Evolutionary conservation across 768 basidiomycete species (phyloP).

Genomic region (Albatrellus ellisii): DNA sequence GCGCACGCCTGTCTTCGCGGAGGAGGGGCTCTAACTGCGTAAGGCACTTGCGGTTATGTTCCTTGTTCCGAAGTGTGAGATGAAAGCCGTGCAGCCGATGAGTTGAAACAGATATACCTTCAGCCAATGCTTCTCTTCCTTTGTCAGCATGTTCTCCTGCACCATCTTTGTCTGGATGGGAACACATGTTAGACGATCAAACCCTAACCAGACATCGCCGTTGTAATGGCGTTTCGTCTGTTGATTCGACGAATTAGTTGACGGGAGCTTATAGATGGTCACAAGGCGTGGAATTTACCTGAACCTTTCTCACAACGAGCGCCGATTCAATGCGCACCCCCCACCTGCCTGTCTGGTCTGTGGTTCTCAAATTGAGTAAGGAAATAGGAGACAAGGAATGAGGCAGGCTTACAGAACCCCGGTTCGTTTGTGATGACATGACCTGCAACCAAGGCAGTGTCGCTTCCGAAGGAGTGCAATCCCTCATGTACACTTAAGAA

Average conservation of each 20-base stretch:
- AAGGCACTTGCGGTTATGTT: constrained; percentile 68
- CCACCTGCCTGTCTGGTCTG: constrained; percentile 64
- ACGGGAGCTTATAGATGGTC: constrained; percentile 10
- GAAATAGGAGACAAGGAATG: not conserved
- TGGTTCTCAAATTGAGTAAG: not conserved
- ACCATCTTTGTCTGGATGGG: constrained; percentile 91
- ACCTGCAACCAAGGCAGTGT: constrained; percentile 63
- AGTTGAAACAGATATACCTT: constrained; percentile 29
- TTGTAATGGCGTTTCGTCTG: constrained; percentile 64
- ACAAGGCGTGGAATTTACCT: constrained; percentile 22
- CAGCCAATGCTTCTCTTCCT: constrained; percentile 80
- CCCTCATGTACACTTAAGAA: constrained; percentile 84
- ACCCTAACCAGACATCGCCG: constrained; percentile 74
- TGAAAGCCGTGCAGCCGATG: not conserved
- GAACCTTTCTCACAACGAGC: constrained; percentile 55
- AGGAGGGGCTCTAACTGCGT: constrained; percentile 51
- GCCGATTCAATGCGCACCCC: constrained; percentile 92
- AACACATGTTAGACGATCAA: constrained; percentile 87
- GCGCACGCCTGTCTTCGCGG: constrained; percentile 66
- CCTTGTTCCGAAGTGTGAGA: constrained; percentile 24
- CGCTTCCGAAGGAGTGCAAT: constrained; percentile 62
- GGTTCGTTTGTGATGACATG: constrained; percentile 93
- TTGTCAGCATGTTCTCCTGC: constrained; percentile 69
- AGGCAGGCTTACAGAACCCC: constrained; percentile 62
- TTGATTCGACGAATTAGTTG: constrained; percentile 1